Conservation (phyloP, 169 alveolate genomes). For the Condylostoma magnum region DNA sequence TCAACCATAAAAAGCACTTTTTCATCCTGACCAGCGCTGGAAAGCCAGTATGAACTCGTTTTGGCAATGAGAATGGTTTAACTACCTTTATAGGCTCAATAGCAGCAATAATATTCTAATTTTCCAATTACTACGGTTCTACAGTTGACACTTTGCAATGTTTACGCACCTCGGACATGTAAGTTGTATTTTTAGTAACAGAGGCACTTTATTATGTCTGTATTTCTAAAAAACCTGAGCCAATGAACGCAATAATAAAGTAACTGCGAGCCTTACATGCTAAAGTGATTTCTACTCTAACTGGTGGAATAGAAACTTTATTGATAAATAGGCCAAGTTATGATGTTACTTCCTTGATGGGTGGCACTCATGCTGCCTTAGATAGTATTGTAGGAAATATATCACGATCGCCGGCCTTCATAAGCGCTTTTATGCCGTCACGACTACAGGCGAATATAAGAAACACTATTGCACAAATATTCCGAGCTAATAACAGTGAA, state of each 20-base stretch:
- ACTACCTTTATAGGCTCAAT: slow-evolving; percentile 22
- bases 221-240: neutral
- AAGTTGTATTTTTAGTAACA: slow-evolving; percentile 9
- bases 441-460: neutral
- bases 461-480: neutral
- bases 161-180: slow-evolving; percentile 17
- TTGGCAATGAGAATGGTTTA: slow-evolving; percentile 2
- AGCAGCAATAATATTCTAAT: slow-evolving; percentile 26
- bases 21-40: slow-evolving; percentile 31
- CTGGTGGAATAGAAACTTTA: neutral
- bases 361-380: slow-evolving; percentile 24
- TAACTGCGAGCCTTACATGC: slow-evolving; percentile 4
- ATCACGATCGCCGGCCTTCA: neutral
- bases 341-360: slow-evolving; percentile 23
- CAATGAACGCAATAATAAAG: neutral
- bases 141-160: neutral
- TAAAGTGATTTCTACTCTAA: slow-evolving; percentile 25
- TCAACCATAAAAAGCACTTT: slow-evolving; percentile 20
- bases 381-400: slow-evolving; percentile 1
- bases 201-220: slow-evolving; percentile 20
- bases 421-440: slow-evolving; percentile 17
- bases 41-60: slow-evolving; percentile 31
- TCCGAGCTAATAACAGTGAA: neutral
- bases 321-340: neutral
- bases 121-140: slow-evolving; percentile 12